Evolutionary conservation across 1,139 yeast species (phyloP), one percentile per base, ranked within the genome.

Genomic region (Pichia terricola): DNA sequence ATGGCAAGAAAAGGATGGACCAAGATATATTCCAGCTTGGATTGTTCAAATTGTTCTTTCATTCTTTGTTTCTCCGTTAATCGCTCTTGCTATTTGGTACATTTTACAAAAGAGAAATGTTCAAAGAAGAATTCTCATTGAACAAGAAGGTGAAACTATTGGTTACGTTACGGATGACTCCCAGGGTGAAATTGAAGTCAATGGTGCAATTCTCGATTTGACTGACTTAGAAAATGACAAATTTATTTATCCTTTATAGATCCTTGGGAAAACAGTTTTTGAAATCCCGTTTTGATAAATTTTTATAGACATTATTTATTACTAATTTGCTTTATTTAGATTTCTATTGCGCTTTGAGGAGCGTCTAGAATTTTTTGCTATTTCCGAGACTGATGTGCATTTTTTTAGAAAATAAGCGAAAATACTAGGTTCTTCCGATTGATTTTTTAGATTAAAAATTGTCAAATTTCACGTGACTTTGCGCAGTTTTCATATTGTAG

Each of bases 41-140:
- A 64, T 69, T 40, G 73, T 73, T n/a, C 77, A 72, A 53, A 72
- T 74, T 41, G 73, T 73, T 4, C 53, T 72, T 27, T 66, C 74
- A 8, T 74, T 69, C 54, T 60, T 64, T 27, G 41, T 60, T 11
- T 70, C 75, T 2, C 75, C 77, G 3, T 44, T 60, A 2, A 37
- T 67, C 11, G 61, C 68, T 9, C 48, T 66, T 1, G 58, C 69
- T 4, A 69, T 70, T 33, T 64, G 70, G 62, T 63, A 44, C 42
- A 61, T 72, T 30, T 58, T 73, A 41, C 56, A 51, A 25, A 60
- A 51, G 45, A 64, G 76, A 56, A 72, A 72, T 48, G 56, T 44
- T 4, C 54, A 54, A 34, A 66, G 77, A 56, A 41, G 54, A 36
- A 46, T 47, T 1, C 44, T 48, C 3, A 34, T 52, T 7, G 47